A percentile compares a stretch with the other conserved stretches of the same genome.
Conservation (phyloP, 257 asterid genomes). For the Solanum infundibuliforme region DNA sequence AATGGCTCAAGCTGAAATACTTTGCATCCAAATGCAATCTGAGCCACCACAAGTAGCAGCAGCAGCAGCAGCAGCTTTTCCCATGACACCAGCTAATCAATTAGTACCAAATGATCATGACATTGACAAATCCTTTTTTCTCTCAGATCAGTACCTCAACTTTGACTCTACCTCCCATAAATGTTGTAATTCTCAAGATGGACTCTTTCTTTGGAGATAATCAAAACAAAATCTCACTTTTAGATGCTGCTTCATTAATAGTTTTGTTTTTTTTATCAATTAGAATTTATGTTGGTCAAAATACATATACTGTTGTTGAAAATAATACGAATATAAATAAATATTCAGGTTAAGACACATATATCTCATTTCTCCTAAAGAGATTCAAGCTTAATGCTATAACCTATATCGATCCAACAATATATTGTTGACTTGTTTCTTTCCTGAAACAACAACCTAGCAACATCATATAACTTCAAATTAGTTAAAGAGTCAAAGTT, state of each 20-base stretch:
- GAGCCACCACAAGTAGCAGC: background rate
- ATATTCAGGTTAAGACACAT: too few relatives aligned
- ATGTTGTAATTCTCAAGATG: constrained; percentile 20
- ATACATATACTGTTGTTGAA: background rate
- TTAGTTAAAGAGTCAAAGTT: background rate
- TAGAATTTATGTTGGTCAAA: background rate
- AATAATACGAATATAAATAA: too few relatives aligned
- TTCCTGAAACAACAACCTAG: too few relatives aligned
- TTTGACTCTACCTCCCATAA: background rate
- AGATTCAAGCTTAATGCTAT: background rate
- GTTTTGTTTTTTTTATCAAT: background rate
- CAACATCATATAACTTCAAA: background rate
- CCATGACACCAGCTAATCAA: background rate
- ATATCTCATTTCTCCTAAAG: background rate
- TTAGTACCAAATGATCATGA: background rate
- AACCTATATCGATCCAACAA: background rate
- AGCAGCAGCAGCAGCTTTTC: background rate
- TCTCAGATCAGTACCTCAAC: constrained; percentile 16
- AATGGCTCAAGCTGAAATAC: constrained; percentile 8
- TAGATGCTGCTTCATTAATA: background rate
- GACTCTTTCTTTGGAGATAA: constrained; percentile 28
- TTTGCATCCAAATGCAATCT: background rate
- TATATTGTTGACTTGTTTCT: background rate
- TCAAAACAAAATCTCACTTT: background rate
- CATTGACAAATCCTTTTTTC: constrained; percentile 10